These are phyloP conservation scores for Castanea mollissima DNA, from an alignment of 306 rosid species.

Conservation along the genomic window DNA sequence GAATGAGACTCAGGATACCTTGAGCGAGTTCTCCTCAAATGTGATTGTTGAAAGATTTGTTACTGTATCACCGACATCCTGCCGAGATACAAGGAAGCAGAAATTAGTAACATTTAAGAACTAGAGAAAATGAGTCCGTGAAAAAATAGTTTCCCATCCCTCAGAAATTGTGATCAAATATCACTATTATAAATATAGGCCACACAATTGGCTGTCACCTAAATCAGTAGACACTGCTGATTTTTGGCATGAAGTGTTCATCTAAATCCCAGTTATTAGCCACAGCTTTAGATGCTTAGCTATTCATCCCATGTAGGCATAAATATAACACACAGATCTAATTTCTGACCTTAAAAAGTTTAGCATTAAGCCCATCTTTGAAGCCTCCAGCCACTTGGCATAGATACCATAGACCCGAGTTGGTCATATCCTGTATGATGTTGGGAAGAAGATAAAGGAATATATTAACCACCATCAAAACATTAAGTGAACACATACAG, in stretches of 20 bases:
- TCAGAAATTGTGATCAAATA: background rate
- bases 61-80: conserved; percentile 35
- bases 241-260: background rate
- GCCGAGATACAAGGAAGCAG: background rate
- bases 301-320: background rate
- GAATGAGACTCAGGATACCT: conserved; percentile 28
- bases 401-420: conserved; percentile 52
- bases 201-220: background rate
- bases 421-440: conserved; percentile 36
- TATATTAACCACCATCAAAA: background rate
- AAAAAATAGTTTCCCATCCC: background rate
- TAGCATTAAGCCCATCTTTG: conserved; percentile 29
- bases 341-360: conserved; percentile 33
- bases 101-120: background rate
- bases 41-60: conserved; percentile 29
- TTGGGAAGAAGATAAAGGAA: background rate
- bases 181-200: background rate
- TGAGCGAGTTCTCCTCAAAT: conserved; percentile 35
- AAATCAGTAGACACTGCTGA: background rate
- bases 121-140: background rate
- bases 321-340: background rate
- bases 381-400: conserved; percentile 45
- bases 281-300: background rate
- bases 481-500: background rate
- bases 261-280: background rate